Evolutionary conservation across 202 grass and related monocot species (phyloP).

Genomic region (Dendrocalamus latiflorus): DNA sequence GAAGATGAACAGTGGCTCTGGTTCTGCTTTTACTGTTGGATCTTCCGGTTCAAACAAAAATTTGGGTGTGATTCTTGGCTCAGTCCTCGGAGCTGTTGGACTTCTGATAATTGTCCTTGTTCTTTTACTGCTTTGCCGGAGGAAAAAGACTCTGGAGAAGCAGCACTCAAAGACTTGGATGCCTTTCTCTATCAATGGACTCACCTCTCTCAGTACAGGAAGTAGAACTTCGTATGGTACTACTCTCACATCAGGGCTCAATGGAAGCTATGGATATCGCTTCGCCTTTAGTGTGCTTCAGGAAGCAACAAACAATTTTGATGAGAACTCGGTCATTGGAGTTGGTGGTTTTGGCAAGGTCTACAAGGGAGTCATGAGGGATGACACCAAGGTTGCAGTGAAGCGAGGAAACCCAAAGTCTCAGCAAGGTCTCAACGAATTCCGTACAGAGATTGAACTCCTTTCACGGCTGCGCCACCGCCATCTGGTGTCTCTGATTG

Average conservation of each 20-base stretch:
- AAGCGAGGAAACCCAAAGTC: constrained; percentile 90
- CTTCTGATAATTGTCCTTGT: constrained; percentile 52
- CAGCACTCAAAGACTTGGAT: too few relatives aligned
- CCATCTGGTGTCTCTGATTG: constrained; percentile 88
- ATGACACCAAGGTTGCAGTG: constrained; percentile 85
- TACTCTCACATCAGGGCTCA: constrained; percentile 65
- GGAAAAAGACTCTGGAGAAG: constrained; percentile 56
- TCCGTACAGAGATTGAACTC: constrained; percentile 90
- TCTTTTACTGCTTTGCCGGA: constrained; percentile 48
- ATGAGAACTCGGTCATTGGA: constrained; percentile 92
- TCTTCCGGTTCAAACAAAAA: constrained; percentile 52
- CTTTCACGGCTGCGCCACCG: constrained; percentile 84
- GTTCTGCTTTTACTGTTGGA: constrained; percentile 54
- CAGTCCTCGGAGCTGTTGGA: constrained; percentile 50
- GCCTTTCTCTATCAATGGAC: constrained; percentile 78
- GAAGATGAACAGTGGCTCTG: constrained; percentile 51
- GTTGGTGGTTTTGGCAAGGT: constrained; percentile 95
- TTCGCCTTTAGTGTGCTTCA: constrained; percentile 72
- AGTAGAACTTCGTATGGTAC: constrained; percentile 80
- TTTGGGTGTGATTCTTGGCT: constrained; percentile 65
- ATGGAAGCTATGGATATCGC: constrained; percentile 70
- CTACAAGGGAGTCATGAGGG: constrained; percentile 73
- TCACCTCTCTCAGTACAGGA: constrained; percentile 74
- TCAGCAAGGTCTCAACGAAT: constrained; percentile 95
- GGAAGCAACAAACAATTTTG: constrained; percentile 89